These are phyloP conservation scores for Irpex sp. DNA, from an alignment of 1,284 basidiomycete genomes.

Conservation along the genomic window DNA sequence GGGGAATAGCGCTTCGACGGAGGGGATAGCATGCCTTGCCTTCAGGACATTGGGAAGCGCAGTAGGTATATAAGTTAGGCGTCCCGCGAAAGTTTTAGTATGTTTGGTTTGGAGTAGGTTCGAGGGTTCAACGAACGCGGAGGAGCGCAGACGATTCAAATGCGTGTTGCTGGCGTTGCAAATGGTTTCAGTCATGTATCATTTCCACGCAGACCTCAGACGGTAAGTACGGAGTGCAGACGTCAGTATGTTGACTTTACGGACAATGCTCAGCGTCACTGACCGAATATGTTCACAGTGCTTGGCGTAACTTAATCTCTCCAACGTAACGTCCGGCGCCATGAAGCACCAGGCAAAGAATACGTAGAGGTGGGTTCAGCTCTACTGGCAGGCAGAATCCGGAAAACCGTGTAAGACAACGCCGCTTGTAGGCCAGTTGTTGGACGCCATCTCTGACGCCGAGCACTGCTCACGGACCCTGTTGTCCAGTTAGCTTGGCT, in stretches of 20 bases:
- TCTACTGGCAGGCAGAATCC: not conserved
- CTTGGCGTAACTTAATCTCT: not conserved
- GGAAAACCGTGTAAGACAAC: not conserved
- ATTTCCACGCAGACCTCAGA: not conserved
- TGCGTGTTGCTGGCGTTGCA: not conserved
- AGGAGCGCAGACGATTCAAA: not conserved
- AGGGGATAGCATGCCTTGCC: not conserved
- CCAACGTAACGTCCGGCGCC: not conserved
- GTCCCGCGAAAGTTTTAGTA: not conserved
- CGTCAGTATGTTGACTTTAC: not conserved
- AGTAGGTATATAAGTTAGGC: not conserved
- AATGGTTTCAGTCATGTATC: not conserved
- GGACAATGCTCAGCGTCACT: not conserved
- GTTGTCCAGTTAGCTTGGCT: not conserved
- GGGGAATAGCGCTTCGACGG: not conserved
- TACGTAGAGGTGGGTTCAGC: not conserved
- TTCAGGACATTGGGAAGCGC: not conserved
- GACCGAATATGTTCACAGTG: not conserved
- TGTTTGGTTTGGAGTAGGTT: not conserved
- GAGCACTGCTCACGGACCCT: not conserved
- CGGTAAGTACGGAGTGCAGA: not conserved
- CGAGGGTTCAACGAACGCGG: not conserved
- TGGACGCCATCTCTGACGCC: not conserved
- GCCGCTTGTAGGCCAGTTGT: not conserved
- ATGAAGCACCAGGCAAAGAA: no score